Conservation (phyloP, 2,329 filamentous ascomycete genomes). For the Colletotrichum spaethianum region DNA sequence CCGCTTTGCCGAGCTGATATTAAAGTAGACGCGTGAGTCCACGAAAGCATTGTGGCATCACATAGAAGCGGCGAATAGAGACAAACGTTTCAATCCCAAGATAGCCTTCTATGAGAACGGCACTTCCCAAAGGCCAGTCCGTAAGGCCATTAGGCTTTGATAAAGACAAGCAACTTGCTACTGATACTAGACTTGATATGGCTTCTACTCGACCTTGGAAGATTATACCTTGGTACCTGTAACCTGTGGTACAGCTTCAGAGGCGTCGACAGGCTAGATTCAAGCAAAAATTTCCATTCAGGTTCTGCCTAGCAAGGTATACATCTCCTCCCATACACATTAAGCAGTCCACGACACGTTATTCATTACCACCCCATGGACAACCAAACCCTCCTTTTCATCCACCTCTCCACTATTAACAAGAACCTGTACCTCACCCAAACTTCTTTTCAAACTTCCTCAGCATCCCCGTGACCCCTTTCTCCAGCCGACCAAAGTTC, state of each 20-base stretch:
- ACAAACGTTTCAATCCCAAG: background rate
- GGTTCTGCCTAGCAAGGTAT: background rate
- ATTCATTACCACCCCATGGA: background rate
- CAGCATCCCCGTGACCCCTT: constrained; percentile 78
- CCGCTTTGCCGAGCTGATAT: too few relatives aligned
- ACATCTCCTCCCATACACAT: background rate
- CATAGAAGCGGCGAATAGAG: background rate
- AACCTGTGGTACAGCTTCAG: background rate
- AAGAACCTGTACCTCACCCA: constrained; percentile 54
- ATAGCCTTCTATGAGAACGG: background rate
- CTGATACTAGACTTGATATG: background rate
- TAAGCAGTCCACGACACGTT: background rate
- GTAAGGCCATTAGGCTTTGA: background rate
- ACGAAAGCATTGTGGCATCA: too few relatives aligned
- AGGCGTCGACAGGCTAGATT: background rate
- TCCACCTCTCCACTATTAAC: background rate
- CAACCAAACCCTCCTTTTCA: background rate
- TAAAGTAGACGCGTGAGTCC: too few relatives aligned
- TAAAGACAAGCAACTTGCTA: background rate
- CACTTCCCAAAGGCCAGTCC: background rate
- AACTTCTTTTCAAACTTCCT: constrained; percentile 87
- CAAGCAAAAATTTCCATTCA: background rate
- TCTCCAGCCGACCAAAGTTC: constrained; percentile 76
- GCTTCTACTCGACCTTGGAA: background rate
- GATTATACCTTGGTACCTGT: background rate